Base-by-base conservation (phyloP, 2,329 filamentous ascomycete genomes). In the Pseudocercospora macadamiae region DNA sequence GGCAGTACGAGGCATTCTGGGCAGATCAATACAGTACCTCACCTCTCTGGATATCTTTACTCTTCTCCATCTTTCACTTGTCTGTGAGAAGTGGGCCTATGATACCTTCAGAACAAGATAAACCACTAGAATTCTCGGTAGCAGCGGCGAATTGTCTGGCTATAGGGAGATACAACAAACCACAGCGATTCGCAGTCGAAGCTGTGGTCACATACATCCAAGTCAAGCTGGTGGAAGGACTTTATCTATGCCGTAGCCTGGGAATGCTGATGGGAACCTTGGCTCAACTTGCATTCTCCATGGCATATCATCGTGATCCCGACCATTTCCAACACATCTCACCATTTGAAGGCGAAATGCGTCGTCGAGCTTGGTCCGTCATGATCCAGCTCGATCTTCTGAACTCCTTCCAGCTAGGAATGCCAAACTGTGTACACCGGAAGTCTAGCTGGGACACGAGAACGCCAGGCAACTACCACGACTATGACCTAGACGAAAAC, bases 1-100 rank as follows among this genome's bases (percentile, higher is more conserved):
- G 37, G 9, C 59, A 79, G 74, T 80, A 80, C 54, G 71, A 75
- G 25, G 49, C 62, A 2, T 80, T 81, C 61, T 81, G 79, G 78
- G 54, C 60, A n/a, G 68, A 73, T 34, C 76, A 74, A 1, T 71
- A 68, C 8, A 65, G 65, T 16, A 70, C 71, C 2, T 68, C 77
- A 0, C 71, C 76, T 7, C 74, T 76, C 63, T 81, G 78, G 79
- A 61, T 80, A 16, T 77, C 77, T 3, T 67, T 79, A 1, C 59
- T 80, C 6, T 81, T 79, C 62, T 80, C 53, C 69, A 67, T 57
- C 18, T 57, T 39, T 39, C 53, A 56, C 19, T 53, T 62, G 7
- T 62, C 55, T 4, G 48, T 56, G 39, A 42, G 49, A 21, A 55
- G 34, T n/a, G 60, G 60, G 21, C 28, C 42, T 21, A 28, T 23